phyloP scores from a whole-genome alignment of 306 rosid species.

The Vigna trinervia region DNA sequence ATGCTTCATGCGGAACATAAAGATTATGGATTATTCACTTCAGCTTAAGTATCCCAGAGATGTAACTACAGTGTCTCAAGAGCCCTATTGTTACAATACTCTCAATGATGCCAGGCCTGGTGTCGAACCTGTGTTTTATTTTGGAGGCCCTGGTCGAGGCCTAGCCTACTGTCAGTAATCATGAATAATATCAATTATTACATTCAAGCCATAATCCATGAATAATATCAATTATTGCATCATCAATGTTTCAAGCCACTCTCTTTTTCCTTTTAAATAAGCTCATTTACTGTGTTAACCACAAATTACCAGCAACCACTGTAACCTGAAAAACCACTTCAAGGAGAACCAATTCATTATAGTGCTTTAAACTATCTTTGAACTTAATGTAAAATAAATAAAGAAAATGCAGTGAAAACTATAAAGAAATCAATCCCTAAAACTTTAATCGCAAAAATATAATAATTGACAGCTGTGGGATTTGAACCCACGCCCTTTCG shows the following conservation, averaged over 20 bases:
- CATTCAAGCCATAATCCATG: background rate
- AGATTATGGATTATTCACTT: conserved; percentile 58
- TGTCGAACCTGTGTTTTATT: conserved; percentile 55
- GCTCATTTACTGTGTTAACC: too few species aligned
- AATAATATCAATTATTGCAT: too few species aligned
- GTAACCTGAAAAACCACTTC: too few species aligned
- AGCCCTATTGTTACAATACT: conserved; percentile 56
- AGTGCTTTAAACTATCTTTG: too few species aligned
- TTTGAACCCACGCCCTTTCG: conserved; percentile 27
- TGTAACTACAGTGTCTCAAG: conserved; percentile 33
- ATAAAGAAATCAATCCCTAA: background rate
- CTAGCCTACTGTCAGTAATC: conserved; percentile 53
- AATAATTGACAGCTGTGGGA: background rate
- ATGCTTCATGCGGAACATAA: conserved; percentile 44
- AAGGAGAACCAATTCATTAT: too few species aligned
- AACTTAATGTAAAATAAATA: too few species aligned
- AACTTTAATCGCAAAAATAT: background rate
- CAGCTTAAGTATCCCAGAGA: conserved; percentile 55
- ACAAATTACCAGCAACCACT: too few species aligned
- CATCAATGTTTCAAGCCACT: too few species aligned
- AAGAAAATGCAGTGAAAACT: too few species aligned
- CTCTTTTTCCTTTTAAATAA: too few species aligned
- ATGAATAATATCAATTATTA: too few species aligned
- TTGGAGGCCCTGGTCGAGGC: conserved; percentile 64
- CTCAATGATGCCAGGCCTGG: conserved; percentile 12